Evolutionary conservation across 129 eudicot species (phyloP), one percentile per base, ranked within the genome.

Genomic region (Gnaphalium uliginosum): DNA sequence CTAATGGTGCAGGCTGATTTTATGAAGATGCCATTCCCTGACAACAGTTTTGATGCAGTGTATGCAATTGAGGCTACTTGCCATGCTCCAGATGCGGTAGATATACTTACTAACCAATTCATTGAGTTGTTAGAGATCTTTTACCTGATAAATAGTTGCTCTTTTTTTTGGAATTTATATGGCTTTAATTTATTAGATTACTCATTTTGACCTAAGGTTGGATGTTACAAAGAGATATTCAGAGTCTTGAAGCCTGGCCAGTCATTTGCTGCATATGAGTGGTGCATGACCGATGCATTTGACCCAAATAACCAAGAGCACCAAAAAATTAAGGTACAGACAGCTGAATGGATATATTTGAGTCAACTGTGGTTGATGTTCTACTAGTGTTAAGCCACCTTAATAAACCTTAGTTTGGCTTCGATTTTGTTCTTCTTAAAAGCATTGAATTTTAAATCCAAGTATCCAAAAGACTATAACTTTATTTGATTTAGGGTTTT

Each of bases 261-360:
- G 74, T 86, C 86, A 37, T 94, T 94, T 86, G 97, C 99, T 66
- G 97, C 96, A 68, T 91, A 94, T 30, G 96, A 91, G 50, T 94
- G 99, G 99, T 90, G 99, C 87, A 94, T 94, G 96, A 94, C 99
- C 17, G 94, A 89, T 79, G 83, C 97, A 60, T 94, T 69, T 81
- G 97, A 94, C 80, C 90, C 96, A 33, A 87, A 83, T 77, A 94
- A 91, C 75, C 61, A 81, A 81, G 90, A 87, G 26, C 97, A 94
- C 83, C 91, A 89, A 77, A 84, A 85, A 69, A 94, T 94, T 79
- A 94, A 94, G 97, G 99, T 94, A 69, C 19, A 54, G 50, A 23
- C 30, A 14, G 61, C 26, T 13, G 26, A 74, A 39, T 50, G 46
- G 30, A 60, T 60, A 8, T 27, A 25, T 60, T 23, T 35, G n/a